Percentiles rank a stretch among this genome's conserved stretches.
Conservation (phyloP, 1,284 basidiomycete species). For the Phylloboletellus chloephorus region DNA sequence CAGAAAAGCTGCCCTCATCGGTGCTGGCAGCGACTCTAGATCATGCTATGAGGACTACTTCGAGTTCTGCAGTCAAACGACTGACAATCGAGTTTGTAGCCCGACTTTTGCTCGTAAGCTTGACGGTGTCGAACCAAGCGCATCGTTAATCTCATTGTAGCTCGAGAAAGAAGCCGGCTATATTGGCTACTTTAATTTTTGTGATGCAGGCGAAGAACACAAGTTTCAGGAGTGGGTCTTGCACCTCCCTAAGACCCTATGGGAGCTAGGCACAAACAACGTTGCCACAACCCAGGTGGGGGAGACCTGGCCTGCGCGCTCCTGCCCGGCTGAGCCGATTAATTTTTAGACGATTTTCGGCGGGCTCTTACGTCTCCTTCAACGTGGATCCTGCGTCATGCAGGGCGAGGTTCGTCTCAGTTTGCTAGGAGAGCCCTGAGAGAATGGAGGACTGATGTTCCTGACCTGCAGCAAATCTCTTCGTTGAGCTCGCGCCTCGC, state of each 20-base stretch:
- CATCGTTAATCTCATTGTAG: slow-evolving; percentile 34
- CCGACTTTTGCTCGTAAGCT: slow-evolving; percentile 58
- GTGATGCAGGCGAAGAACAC: slow-evolving; percentile 30
- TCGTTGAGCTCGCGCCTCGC: slow-evolving; percentile 53
- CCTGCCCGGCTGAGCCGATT: slow-evolving; percentile 13
- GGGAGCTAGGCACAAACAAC: slow-evolving; percentile 72
- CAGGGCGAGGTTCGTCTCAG: slow-evolving; percentile 38
- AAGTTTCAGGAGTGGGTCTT: slow-evolving; percentile 58
- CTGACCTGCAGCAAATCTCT: slow-evolving; percentile 22
- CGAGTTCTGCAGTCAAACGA: slow-evolving; percentile 58
- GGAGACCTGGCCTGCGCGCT: neutral
- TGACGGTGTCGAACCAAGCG: neutral
- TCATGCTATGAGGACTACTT: slow-evolving; percentile 52
- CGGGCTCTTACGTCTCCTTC: slow-evolving; percentile 56
- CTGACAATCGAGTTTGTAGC: slow-evolving; percentile 69
- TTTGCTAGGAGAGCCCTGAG: slow-evolving; percentile 9
- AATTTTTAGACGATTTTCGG: slow-evolving; percentile 50
- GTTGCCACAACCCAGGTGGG: slow-evolving; percentile 53
- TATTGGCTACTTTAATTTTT: slow-evolving; percentile 43
- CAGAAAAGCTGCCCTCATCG: slow-evolving; percentile 23
- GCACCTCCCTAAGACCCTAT: slow-evolving; percentile 71
- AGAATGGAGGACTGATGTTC: slow-evolving; percentile 13
- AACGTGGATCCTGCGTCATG: slow-evolving; percentile 47
- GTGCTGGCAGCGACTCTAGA: slow-evolving; percentile 50
- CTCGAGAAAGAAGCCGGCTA: slow-evolving; percentile 58